phyloP scores from a whole-genome alignment of 257 asterid species.

The Solanum neorickii region DNA sequence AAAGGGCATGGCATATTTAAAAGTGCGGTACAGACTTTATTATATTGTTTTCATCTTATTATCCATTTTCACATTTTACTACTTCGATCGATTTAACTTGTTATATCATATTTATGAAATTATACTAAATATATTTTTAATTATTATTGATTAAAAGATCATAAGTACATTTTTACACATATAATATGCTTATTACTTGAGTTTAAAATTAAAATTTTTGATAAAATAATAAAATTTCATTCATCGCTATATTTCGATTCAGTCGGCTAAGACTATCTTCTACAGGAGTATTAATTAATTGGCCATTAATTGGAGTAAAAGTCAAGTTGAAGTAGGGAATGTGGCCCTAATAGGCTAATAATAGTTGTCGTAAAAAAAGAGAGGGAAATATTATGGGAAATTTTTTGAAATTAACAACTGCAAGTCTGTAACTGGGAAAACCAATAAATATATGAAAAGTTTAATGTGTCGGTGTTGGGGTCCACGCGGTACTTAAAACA shows the following conservation, averaged over 20 bases:
- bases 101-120: too few species aligned
- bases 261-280: neutral
- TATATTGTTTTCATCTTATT: neutral
- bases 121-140: fast-evolving
- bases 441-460: neutral
- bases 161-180: neutral
- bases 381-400: neutral
- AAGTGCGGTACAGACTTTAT: conserved; percentile 16
- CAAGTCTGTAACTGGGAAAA: neutral
- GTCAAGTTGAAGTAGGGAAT: neutral
- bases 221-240: neutral
- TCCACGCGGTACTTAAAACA: neutral
- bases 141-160: too few species aligned
- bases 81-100: neutral
- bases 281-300: neutral
- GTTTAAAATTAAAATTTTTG: neutral
- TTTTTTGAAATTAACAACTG: neutral
- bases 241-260: neutral
- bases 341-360: neutral
- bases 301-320: neutral
- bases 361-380: neutral
- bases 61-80: neutral
- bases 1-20: conserved; percentile 12
- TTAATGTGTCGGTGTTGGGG: conserved; percentile 26
- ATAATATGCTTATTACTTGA: too few species aligned